Evolutionary conservation across 2,329 filamentous ascomycete species (phyloP).

Genomic region (Claviceps sp.): DNA sequence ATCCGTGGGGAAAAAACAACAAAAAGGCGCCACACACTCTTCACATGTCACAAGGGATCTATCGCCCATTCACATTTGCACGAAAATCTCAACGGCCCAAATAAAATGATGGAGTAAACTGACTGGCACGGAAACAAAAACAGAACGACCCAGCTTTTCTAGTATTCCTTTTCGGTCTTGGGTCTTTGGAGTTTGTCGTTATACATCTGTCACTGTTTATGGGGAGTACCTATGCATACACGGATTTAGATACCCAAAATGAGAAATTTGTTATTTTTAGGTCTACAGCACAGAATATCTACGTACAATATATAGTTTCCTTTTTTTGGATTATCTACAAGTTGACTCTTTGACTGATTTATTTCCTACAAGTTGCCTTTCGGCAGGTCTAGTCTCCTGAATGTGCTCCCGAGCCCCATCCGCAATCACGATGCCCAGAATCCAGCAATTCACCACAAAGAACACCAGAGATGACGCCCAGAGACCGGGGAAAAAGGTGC

Average conservation of each 20-base stretch:
- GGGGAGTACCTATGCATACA: constrained; percentile 2
- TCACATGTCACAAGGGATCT: too few relatives aligned
- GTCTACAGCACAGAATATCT: neutral
- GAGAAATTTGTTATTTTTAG: constrained; percentile 3
- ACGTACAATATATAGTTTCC: too few relatives aligned
- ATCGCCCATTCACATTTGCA: neutral
- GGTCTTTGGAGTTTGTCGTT: neutral
- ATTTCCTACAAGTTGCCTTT: too few relatives aligned
- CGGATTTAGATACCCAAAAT: constrained; percentile 11
- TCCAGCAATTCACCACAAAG: constrained; percentile 78
- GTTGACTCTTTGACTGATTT: too few relatives aligned
- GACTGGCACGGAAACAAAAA: neutral
- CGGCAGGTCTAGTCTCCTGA: too few relatives aligned
- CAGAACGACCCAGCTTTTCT: neutral
- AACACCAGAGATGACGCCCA: constrained; percentile 66
- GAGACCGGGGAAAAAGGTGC: constrained; percentile 75
- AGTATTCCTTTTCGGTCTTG: neutral
- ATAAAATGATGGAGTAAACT: too few relatives aligned
- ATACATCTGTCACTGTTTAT: too few relatives aligned
- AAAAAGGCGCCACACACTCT: neutral
- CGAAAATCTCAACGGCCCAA: neutral
- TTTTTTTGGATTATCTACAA: too few relatives aligned
- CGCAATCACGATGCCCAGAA: constrained; percentile 63
- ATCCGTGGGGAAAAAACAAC: neutral
- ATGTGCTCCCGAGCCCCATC: constrained; percentile 34